Evolutionary conservation across 768 basidiomycete species (phyloP).

Genomic region (Phallus indusiatus): DNA sequence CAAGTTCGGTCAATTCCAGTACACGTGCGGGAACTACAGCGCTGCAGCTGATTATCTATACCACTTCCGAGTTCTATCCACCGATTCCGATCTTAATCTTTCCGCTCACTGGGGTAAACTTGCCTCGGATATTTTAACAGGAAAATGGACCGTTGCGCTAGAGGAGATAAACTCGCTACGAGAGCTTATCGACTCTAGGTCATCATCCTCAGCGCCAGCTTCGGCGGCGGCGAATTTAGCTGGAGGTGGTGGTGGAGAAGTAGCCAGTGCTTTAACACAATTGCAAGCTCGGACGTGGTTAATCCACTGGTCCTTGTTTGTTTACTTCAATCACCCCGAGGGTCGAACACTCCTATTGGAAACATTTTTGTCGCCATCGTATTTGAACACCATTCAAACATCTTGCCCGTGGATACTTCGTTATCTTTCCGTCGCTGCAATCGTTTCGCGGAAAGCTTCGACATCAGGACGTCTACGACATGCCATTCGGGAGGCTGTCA

Average conservation of each 20-base stretch:
- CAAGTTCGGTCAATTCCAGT: constrained; percentile 98
- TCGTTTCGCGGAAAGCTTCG: constrained; percentile 77
- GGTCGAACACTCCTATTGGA: constrained; percentile 89
- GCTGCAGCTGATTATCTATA: constrained; percentile 97
- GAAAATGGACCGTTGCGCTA: constrained; percentile 90
- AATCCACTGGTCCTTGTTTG: constrained; percentile 95
- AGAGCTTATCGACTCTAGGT: constrained; percentile 80
- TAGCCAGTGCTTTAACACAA: constrained; percentile 51
- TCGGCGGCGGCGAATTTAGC: constrained; percentile 42
- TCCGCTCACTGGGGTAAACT: constrained; percentile 99
- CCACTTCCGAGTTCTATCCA: constrained; percentile 96
- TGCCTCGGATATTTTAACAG: constrained; percentile 89
- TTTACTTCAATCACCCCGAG: constrained; percentile 94
- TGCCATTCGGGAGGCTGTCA: constrained; percentile 85
- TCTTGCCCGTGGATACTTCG: constrained; percentile 90
- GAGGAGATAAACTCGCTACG: constrained; percentile 94
- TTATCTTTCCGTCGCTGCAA: constrained; percentile 87
- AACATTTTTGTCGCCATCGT: constrained; percentile 91
- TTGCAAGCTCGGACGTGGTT: constrained; percentile 95
- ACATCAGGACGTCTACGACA: constrained; percentile 69
- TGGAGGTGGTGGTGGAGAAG: constrained; percentile 7
- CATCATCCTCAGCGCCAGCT: constrained; percentile 21
- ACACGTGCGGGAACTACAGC: constrained; percentile 95
- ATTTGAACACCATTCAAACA: constrained; percentile 98
- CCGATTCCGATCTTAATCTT: constrained; percentile 84